phyloP scores from a whole-genome alignment of 345 rosid genomes.

The Populus simonii region DNA sequence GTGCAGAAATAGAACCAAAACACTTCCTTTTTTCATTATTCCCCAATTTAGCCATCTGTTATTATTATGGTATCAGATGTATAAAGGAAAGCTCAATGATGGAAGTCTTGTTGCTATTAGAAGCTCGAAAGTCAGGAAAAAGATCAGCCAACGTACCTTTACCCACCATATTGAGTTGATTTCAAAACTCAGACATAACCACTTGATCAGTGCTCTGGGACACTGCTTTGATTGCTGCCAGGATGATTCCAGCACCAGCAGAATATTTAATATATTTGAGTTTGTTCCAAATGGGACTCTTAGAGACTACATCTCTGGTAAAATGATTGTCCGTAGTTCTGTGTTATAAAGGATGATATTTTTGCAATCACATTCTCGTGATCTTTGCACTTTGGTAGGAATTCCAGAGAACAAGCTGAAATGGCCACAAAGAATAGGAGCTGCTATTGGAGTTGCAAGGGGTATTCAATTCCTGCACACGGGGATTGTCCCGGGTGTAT shows the following conservation, averaged over 20 bases:
- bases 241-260: constrained; percentile 39
- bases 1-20: too few relatives aligned
- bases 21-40: neutral
- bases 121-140: constrained; percentile 41
- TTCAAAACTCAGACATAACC: constrained; percentile 54
- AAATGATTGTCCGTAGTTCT: neutral
- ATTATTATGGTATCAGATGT: constrained; percentile 34
- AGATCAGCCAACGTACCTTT: constrained; percentile 29
- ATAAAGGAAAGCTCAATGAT: constrained; percentile 43
- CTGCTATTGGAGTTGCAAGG: constrained; percentile 46
- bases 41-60: neutral
- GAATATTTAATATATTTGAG: constrained; percentile 48
- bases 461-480: constrained; percentile 62
- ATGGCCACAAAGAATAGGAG: constrained; percentile 51
- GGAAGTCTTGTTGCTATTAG: constrained; percentile 39
- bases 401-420: constrained; percentile 23
- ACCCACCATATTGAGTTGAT: constrained; percentile 46
- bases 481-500: constrained; percentile 53
- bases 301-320: constrained; percentile 44
- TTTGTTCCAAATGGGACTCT: constrained; percentile 39
- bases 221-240: constrained; percentile 48
- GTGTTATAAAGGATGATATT: neutral
- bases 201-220: constrained; percentile 61
- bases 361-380: neutral
- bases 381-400: constrained; percentile 8